Base-by-base conservation (phyloP, 1,284 basidiomycete species). In the Retiboletus fuscus region DNA sequence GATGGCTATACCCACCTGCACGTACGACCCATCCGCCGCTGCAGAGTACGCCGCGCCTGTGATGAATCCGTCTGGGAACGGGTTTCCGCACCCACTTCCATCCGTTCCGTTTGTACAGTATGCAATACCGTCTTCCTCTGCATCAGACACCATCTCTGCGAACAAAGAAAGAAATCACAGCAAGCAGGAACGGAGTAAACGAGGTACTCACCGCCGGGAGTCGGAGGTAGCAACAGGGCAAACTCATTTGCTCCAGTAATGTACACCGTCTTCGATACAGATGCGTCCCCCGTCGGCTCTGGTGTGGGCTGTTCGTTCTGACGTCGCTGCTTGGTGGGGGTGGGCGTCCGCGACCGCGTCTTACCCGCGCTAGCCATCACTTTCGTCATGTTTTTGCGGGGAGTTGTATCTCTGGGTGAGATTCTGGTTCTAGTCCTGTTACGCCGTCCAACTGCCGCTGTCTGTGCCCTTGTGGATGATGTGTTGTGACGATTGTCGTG, bases 221-320 rank as follows among this genome's bases (percentile, higher is more conserved):
- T 87, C 85, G 39, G 39, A 41, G 39, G 39, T 41, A 41, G 39
- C 39, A 41, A 41, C 39, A 41, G 74, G 2, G 85, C 83, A 63
- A 88, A 88, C 53, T 83, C 77, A 12, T 76, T 73, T 28, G 73
- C 76, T 63, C 76, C 78, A 13, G 67, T 76, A 65, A 85, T 82
- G 70, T 85, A 84, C 28, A 88, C 84, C 0, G 85, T 87, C 3
- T 83, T 87, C 34, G 77, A 76, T 30, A 75, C 43, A 4, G 85
- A 85, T 4, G 84, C 75, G 2, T 78, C 72, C 5, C 85, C 86
- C 1, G 87, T 88, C 0, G 87, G 86, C 44, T 83, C 82, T 3
- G 87, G 87, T 2, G 87, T 88, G 1, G 87, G 86, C 10, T 82
- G 74, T 4, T 78, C 73, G 68, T 87, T 78, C 44, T 71, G 78